Evolutionary conservation across 2,329 filamentous ascomycete species (phyloP).

Genomic region (Talaromyces sp.): DNA sequence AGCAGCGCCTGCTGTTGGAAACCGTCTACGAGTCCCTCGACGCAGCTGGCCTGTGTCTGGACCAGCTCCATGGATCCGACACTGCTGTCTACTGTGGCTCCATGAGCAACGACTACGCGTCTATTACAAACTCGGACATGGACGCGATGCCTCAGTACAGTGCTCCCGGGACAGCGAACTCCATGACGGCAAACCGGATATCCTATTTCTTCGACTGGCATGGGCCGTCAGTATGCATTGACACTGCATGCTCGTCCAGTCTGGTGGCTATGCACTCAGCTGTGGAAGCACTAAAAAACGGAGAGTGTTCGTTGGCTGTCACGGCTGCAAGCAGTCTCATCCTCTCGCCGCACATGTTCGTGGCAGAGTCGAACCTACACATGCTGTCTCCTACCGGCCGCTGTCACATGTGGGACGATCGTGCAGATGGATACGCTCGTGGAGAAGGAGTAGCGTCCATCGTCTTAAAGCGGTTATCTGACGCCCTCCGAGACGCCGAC

Average conservation of each 20-base stretch:
- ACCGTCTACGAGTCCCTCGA: constrained; percentile 36
- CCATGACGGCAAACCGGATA: constrained; percentile 27
- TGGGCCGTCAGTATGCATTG: constrained; percentile 39
- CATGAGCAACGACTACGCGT: constrained; percentile 23
- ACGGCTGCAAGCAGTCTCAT: constrained; percentile 18
- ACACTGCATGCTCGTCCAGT: constrained; percentile 43
- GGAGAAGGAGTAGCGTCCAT: constrained; percentile 49
- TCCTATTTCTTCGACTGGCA: constrained; percentile 36
- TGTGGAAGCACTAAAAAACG: constrained; percentile 20
- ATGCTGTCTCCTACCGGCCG: constrained; percentile 49
- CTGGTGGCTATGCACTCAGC: constrained; percentile 32
- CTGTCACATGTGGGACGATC: constrained; percentile 44
- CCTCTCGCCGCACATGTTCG: constrained; percentile 26
- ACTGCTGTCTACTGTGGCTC: constrained; percentile 22
- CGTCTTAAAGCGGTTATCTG: constrained; percentile 45
- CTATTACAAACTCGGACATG: constrained; percentile 16
- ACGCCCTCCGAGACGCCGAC: constrained; percentile 45
- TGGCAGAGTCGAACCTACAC: constrained; percentile 28
- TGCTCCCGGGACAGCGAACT: not conserved
- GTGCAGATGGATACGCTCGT: constrained; percentile 46
- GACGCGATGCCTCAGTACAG: not conserved
- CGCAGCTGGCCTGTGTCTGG: constrained; percentile 13
- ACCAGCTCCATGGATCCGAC: constrained; percentile 17
- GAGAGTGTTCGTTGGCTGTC: constrained; percentile 21
- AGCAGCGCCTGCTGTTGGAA: constrained; percentile 24